phyloP scores from a whole-genome alignment of 2,329 filamentous ascomycete species.

The Penicillium brasilianum region DNA sequence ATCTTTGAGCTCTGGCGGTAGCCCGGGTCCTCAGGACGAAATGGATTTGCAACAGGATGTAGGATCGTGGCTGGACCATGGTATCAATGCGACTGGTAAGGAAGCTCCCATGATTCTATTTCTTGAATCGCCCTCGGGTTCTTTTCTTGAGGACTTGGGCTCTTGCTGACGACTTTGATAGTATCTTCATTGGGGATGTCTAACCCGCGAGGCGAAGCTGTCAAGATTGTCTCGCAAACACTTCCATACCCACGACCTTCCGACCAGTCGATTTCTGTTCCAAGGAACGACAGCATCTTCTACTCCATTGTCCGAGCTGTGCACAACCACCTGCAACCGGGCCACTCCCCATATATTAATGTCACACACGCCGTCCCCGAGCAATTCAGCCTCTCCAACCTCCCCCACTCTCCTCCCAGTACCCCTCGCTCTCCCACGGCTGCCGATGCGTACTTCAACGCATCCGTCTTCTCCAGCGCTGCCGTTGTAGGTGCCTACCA shows the following conservation, averaged over 20 bases:
- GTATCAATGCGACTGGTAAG: conserved; percentile 45
- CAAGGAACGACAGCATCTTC: conserved; percentile 53
- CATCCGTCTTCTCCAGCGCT: conserved; percentile 65
- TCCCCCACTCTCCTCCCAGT: conserved; percentile 66
- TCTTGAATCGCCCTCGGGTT: too few relatives aligned
- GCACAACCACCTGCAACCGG: conserved; percentile 57
- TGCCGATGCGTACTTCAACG: conserved; percentile 66
- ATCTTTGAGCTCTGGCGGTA: conserved; percentile 40
- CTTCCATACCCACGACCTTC: conserved; percentile 58
- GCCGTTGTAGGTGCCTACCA: conserved; percentile 65
- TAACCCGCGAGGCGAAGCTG: conserved; percentile 46
- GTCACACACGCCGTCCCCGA: conserved; percentile 68
- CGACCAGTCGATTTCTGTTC: conserved; percentile 37
- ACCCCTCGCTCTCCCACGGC: conserved; percentile 57
- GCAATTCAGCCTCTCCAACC: conserved; percentile 64
- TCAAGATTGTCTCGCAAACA: conserved; percentile 65
- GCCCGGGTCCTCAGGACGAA: conserved; percentile 35
- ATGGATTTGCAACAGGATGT: conserved; percentile 41
- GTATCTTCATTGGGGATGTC: conserved; percentile 48
- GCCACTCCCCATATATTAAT: conserved; percentile 64
- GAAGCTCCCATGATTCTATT: too few relatives aligned
- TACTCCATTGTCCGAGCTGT: conserved; percentile 60
- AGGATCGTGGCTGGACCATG: conserved; percentile 45
- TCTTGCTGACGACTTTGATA: conserved; percentile 18
- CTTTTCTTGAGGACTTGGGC: too few relatives aligned